phyloP scores from a whole-genome alignment of 257 asterid genomes.

The Solanum sitiens region DNA sequence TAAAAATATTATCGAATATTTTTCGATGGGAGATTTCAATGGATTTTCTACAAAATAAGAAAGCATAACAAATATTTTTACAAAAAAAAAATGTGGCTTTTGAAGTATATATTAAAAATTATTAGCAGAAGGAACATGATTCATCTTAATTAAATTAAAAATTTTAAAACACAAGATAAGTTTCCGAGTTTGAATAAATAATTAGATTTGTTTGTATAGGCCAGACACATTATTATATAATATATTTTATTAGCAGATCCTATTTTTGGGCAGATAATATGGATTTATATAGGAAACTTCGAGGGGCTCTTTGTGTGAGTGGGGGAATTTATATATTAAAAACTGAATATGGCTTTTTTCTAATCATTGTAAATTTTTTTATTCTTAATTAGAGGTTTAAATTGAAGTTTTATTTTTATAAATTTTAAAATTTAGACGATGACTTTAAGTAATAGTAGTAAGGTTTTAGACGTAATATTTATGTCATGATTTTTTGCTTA shows the following conservation, averaged over 20 bases:
- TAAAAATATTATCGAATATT: background rate
- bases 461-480: background rate
- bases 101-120: too few species aligned
- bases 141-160: background rate
- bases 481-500: too few species aligned
- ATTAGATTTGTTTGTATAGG: background rate
- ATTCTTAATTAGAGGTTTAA: background rate
- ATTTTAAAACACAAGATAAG: background rate
- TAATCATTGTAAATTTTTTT: background rate
- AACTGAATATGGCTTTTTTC: background rate
- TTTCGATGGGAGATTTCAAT: too few species aligned
- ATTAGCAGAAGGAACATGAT: background rate
- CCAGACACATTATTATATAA: background rate
- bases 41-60: too few species aligned
- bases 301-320: background rate
- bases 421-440: background rate
- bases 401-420: background rate
- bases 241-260: background rate
- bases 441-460: background rate
- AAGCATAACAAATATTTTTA: too few species aligned
- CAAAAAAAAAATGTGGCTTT: too few species aligned
- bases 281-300: background rate
- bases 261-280: background rate
- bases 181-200: background rate
- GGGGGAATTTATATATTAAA: background rate